A percentile compares a stretch with the other conserved stretches of the same genome.
phyloP scores from a whole-genome alignment of 75 land plant genomes.

The Sequoia sempervirens region DNA sequence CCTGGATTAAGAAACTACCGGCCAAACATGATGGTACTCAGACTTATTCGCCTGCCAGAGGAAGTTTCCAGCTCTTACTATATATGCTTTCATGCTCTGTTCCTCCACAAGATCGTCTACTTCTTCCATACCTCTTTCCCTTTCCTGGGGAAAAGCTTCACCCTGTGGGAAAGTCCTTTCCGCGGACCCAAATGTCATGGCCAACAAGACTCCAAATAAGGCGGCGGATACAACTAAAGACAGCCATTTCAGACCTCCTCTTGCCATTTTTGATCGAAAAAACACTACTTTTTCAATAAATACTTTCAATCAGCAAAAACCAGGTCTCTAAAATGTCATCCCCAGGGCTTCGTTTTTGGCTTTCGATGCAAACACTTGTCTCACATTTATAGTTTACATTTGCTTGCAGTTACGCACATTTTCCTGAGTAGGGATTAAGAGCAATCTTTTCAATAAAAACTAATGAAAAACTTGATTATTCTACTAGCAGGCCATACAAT shows the following conservation, averaged over 20 bases:
- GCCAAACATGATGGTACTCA: conserved; percentile 58
- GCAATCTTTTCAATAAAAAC: neutral
- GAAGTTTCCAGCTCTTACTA: conserved; percentile 20
- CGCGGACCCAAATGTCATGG: neutral
- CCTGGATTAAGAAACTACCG: conserved; percentile 26
- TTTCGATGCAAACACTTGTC: neutral
- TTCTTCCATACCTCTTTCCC: neutral
- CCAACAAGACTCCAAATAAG: conserved; percentile 4
- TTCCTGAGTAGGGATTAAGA: neutral
- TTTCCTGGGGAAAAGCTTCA: neutral
- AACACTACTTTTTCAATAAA: neutral
- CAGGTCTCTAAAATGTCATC: neutral
- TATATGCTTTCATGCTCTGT: neutral
- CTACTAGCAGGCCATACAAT: neutral
- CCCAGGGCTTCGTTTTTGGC: neutral
- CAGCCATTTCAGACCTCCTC: conserved; percentile 3
- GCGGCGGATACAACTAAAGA: neutral
- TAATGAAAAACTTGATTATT: neutral
- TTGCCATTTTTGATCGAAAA: neutral
- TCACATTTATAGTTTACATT: neutral
- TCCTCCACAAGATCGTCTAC: neutral
- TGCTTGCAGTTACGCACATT: neutral
- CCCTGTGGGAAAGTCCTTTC: neutral
- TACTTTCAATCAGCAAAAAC: neutral
- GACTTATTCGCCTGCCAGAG: conserved; percentile 37